Evolutionary conservation across 2,329 filamentous ascomycete genomes (phyloP), one percentile per base, ranked within the genome.

Genomic region (Claviceps paspali): DNA sequence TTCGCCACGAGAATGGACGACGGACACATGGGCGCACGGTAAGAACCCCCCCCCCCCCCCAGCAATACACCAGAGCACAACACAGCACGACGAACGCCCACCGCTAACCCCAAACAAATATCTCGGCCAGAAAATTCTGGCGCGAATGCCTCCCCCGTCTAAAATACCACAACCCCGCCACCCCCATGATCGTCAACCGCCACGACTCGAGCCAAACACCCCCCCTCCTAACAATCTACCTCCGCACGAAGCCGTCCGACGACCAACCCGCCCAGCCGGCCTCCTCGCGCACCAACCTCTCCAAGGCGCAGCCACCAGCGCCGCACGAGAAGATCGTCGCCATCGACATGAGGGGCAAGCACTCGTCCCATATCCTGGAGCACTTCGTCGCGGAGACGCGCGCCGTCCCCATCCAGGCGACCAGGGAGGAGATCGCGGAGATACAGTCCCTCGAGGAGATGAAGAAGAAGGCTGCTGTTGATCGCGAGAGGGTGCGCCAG

Each of bases 101-200:
- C n/a, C n/a, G n/a, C n/a, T n/a, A n/a, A n/a, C n/a, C n/a, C n/a
- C n/a, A n/a, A n/a, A 22, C 21, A 22, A 8, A 22, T 5, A 22
- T 8, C 21, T 5, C 21, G 21, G 41, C n/a, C 46, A 93, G 87
- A 52, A 84, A 84, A 64, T 95, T 98, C 70, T 94, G 85, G 83
- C 76, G 73, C 45, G 67, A 78, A 42, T 80, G 77, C 54, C 76
- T 96, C 33, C 83, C 84, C 17, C 76, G 84, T 40, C 68, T 98
- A 47, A 95, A 98, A 68, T 98, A 79, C 64, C 81, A 93, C 68
- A 98, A 98, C 57, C 91, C 91, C 1, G 63, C 76, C 10, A 59
- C 95, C 32, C 75, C 80, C 30, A 92, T 96, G 71, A 77, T 82
- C 41, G 74, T 94, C 49, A 79, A 80, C 57, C 80, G 82, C 41